phyloP scores from a whole-genome alignment of 106 monocot species.

The Posidonia australis region DNA sequence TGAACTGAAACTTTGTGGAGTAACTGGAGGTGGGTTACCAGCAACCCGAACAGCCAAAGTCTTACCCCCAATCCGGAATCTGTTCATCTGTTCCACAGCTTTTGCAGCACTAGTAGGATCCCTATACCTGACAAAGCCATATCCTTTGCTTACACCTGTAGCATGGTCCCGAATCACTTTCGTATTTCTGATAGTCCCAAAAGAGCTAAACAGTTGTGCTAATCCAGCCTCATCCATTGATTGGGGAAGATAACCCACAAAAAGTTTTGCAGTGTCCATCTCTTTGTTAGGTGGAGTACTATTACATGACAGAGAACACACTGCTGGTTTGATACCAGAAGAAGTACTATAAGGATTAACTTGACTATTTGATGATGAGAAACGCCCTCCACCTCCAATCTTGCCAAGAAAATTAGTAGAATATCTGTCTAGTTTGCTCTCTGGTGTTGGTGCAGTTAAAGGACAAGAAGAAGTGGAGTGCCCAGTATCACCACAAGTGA shows the following conservation, averaged over 20 bases:
- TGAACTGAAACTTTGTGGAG: neutral
- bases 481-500: slow-evolving; percentile 5
- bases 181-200: slow-evolving; percentile 26
- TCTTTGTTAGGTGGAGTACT: neutral
- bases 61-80: slow-evolving; percentile 36
- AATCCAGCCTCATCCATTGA: slow-evolving; percentile 30
- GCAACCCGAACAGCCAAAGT: slow-evolving; percentile 27
- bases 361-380: slow-evolving; percentile 2
- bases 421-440: neutral
- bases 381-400: neutral
- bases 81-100: slow-evolving; percentile 47
- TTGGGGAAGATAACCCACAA: slow-evolving; percentile 35
- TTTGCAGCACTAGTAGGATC: slow-evolving; percentile 27
- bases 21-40: slow-evolving; percentile 5
- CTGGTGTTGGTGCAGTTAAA: neutral
- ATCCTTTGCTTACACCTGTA: slow-evolving; percentile 42
- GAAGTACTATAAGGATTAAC: neutral
- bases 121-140: slow-evolving; percentile 49
- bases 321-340: neutral
- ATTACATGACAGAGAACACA: neutral
- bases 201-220: slow-evolving; percentile 40
- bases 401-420: neutral
- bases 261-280: slow-evolving; percentile 30
- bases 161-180: slow-evolving; percentile 29
- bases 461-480: slow-evolving; percentile 10